Percentiles rank a stretch among this genome's conserved stretches.
Conservation (phyloP, 2,329 filamentous ascomycete species). For the Fusarium armeniacum region DNA sequence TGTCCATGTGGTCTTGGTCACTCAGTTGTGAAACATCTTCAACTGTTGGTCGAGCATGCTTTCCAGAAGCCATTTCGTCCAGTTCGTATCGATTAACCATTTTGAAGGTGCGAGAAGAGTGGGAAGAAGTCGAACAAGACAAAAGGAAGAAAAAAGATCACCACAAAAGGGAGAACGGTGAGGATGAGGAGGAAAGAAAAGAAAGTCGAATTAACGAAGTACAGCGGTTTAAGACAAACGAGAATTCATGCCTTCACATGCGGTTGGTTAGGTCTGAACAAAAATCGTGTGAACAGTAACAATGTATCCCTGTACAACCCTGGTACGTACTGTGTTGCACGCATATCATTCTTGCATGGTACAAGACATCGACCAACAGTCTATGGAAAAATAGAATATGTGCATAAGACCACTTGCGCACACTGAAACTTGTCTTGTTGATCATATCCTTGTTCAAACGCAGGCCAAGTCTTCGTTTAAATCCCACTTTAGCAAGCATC, state of each 20-base stretch:
- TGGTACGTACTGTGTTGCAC: not conserved
- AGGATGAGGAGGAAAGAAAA: not conserved
- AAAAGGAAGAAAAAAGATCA: not conserved
- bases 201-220: not conserved
- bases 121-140: not conserved
- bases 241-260: not conserved
- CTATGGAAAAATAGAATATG: not conserved
- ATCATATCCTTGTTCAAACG: not conserved
- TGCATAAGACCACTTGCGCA: not conserved
- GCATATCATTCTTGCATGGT: not conserved
- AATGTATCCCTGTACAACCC: not conserved
- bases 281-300: slow-evolving; percentile 5
- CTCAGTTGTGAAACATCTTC: slow-evolving; percentile 12
- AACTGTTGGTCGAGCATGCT: slow-evolving; percentile 19
- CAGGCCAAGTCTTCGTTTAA: slow-evolving; percentile 5
- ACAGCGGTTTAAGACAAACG: not conserved
- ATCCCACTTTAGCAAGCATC: not conserved
- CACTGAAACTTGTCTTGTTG: not conserved
- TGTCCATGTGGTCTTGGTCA: slow-evolving; percentile 44
- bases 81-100: slow-evolving; percentile 25
- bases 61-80: slow-evolving; percentile 15
- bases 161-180: fast-evolving
- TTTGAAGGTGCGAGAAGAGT: not conserved
- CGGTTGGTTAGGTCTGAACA: slow-evolving; percentile 1
- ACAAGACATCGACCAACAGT: not conserved